A percentile compares a stretch with the other conserved stretches of the same genome.
Conservation (phyloP, 768 basidiomycete species). For the Grammothele lineata region DNA sequence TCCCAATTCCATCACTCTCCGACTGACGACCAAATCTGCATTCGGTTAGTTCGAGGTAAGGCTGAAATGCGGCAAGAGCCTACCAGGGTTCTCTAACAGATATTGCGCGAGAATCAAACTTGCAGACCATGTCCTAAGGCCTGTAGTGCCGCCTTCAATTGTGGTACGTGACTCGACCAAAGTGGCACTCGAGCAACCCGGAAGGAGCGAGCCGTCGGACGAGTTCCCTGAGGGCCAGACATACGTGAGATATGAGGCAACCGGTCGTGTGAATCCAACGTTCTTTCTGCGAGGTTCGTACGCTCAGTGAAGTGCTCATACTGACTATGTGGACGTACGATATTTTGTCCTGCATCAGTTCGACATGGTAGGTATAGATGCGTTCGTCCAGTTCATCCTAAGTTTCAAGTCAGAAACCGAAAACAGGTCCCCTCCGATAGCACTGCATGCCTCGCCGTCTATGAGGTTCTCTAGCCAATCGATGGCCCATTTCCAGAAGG, state of each 20-base stretch:
- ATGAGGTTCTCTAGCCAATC: conserved; percentile 44
- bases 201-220: neutral
- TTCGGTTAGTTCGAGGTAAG: neutral
- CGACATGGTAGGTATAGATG: conserved; percentile 61
- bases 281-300: conserved; percentile 1
- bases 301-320: neutral
- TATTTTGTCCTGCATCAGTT: conserved; percentile 34
- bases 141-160: conserved; percentile 76
- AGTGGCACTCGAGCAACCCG: conserved; percentile 43
- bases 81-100: conserved; percentile 55
- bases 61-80: neutral
- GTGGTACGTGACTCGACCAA: conserved; percentile 70
- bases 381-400: conserved; percentile 62
- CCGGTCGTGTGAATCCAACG: conserved; percentile 29
- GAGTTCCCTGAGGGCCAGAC: conserved; percentile 41
- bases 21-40: conserved; percentile 38
- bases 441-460: conserved; percentile 43
- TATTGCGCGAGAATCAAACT: conserved; percentile 63
- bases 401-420: conserved; percentile 4
- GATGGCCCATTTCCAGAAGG: conserved; percentile 76
- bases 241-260: conserved; percentile 62
- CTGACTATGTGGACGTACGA: conserved; percentile 23
- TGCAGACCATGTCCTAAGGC: conserved; percentile 76
- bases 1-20: conserved; percentile 67
- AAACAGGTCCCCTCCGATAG: no score